These are phyloP conservation scores for Fusarium denticulatum DNA, from an alignment of 2,329 filamentous ascomycete genomes.

Conservation along the genomic window DNA sequence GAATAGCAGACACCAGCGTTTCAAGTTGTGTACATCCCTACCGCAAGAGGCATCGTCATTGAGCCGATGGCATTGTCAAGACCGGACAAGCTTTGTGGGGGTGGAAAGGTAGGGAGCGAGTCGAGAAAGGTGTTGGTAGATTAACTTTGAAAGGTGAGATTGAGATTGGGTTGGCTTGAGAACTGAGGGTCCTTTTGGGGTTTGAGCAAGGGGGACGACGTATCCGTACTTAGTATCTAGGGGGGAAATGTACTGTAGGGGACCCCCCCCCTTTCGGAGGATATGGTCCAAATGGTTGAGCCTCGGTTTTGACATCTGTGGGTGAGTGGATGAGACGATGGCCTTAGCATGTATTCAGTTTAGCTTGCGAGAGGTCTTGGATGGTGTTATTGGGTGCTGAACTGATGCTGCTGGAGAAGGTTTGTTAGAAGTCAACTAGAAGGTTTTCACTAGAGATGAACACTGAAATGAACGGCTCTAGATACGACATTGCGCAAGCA, in stretches of 20 bases:
- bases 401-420: neutral
- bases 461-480: neutral
- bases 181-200: conserved; percentile 15
- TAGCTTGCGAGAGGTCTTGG: conserved; percentile 4
- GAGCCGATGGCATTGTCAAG: conserved; percentile 47
- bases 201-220: neutral
- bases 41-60: conserved; percentile 40
- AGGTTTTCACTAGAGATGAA: conserved; percentile 10
- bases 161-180: conserved; percentile 21
- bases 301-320: conserved; percentile 10
- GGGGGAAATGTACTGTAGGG: neutral
- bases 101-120: conserved; percentile 19
- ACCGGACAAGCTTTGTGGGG: conserved; percentile 53
- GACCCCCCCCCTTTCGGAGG: neutral
- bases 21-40: conserved; percentile 48
- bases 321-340: neutral
- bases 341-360: neutral
- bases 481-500: neutral
- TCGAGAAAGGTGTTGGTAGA: conserved; percentile 21
- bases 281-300: conserved; percentile 16
- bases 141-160: conserved; percentile 27
- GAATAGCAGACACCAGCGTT: conserved; percentile 46
- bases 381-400: neutral
- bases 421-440: conserved; percentile 13
- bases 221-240: neutral